Conservation (phyloP, 352 stramenopile species). For the Pythium biforme region DNA sequence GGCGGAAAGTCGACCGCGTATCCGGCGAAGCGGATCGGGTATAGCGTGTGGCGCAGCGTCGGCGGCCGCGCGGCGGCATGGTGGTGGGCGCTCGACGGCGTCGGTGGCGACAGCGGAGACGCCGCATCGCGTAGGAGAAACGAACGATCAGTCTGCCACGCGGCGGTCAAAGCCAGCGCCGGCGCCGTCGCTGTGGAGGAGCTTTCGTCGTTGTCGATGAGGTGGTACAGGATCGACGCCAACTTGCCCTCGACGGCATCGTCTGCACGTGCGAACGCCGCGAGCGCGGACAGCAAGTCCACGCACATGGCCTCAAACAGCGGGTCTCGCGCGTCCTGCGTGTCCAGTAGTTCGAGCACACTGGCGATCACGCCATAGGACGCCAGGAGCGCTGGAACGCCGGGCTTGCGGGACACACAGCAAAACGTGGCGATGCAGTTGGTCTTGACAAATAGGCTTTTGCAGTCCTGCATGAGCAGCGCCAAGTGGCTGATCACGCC, state of each 20-base stretch:
- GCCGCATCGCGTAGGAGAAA: slow-evolving; percentile 42
- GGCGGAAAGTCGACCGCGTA: slow-evolving; percentile 56
- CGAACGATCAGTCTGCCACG: slow-evolving; percentile 58
- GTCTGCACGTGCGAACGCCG: slow-evolving; percentile 51
- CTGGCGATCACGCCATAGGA: slow-evolving; percentile 55
- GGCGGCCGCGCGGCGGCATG: slow-evolving; percentile 25
- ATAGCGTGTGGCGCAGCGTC: slow-evolving; percentile 30
- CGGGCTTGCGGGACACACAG: slow-evolving; percentile 46
- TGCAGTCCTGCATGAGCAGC: slow-evolving; percentile 39
- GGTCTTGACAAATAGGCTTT: slow-evolving; percentile 48
- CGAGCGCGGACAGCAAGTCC: slow-evolving; percentile 59
- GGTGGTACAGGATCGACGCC: slow-evolving; percentile 51
- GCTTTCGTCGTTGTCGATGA: slow-evolving; percentile 59
- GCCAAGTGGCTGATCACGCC: slow-evolving; percentile 50
- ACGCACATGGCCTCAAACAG: slow-evolving; percentile 64
- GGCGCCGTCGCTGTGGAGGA: not conserved
- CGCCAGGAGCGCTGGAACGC: slow-evolving; percentile 43
- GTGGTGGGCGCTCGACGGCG: slow-evolving; percentile 34
- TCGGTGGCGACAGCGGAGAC: slow-evolving; percentile 29
- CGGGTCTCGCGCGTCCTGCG: slow-evolving; percentile 18
- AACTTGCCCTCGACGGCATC: slow-evolving; percentile 54
- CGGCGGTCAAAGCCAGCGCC: not conserved
- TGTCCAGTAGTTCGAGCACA: slow-evolving; percentile 53
- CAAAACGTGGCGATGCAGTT: slow-evolving; percentile 75
- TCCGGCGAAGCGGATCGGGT: slow-evolving; percentile 40